These are phyloP conservation scores for Bidens hawaiensis DNA, from an alignment of 140 eudicot species.

Conservation along the genomic window DNA sequence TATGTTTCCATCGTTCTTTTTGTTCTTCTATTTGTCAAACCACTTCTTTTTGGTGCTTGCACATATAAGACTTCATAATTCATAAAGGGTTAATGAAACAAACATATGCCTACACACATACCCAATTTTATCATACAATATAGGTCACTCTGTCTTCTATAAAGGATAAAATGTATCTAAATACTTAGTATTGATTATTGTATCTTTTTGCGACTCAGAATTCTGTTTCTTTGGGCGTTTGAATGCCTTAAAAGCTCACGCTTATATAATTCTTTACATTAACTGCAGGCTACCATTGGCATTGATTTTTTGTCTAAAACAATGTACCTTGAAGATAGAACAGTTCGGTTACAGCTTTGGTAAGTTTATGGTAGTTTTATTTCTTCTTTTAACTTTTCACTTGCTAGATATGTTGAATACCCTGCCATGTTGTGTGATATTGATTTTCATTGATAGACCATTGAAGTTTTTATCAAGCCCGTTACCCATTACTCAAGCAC, in stretches of 20 bases:
- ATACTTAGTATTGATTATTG: background rate
- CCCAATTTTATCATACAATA: background rate
- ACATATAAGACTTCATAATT: background rate
- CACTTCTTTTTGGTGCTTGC: background rate
- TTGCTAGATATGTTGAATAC: background rate
- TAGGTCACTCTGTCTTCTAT: background rate
- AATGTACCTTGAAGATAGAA: conserved; percentile 28
- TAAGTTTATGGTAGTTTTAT: conserved; percentile 9
- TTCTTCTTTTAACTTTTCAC: background rate
- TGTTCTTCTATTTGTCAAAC: background rate
- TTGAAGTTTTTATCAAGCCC: no score
- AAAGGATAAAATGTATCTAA: background rate
- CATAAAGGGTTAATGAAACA: background rate
- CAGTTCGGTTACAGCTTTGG: conserved; percentile 34
- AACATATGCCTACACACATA: background rate
- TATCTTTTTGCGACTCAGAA: background rate
- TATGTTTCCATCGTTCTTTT: background rate
- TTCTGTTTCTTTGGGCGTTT: background rate
- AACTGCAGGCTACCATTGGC: conserved; percentile 28
- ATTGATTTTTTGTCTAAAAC: conserved; percentile 31
- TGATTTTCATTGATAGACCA: background rate
- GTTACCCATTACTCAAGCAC: no score
- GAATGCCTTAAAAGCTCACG: conserved; percentile 4
- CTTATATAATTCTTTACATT: background rate
- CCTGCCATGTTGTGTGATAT: background rate